Conservation (phyloP, 2,329 filamentous ascomycete species). For the Cyanodermella asteris region DNA sequence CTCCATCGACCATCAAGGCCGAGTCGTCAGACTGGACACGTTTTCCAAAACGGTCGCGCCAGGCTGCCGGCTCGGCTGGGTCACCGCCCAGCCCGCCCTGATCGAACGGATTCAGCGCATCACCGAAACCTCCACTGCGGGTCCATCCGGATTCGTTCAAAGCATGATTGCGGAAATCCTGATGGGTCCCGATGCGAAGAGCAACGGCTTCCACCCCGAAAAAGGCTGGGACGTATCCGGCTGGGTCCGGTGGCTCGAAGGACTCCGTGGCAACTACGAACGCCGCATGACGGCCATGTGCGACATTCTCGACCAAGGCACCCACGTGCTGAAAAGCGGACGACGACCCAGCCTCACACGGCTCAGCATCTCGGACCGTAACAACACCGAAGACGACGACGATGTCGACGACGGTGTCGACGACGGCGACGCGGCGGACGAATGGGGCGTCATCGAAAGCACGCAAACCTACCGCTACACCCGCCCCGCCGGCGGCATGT, state of each 20-base stretch:
- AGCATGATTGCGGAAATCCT: conserved; percentile 56
- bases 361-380: conserved; percentile 7
- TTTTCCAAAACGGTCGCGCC: conserved; percentile 88
- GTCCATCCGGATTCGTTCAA: conserved; percentile 79
- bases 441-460: conserved; percentile 58
- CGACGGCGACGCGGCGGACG: too few species aligned
- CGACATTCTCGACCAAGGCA: conserved; percentile 44
- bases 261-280: conserved; percentile 66
- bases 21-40: conserved; percentile 75
- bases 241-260: conserved; percentile 80
- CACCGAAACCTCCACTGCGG: conserved; percentile 56
- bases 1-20: conserved; percentile 60
- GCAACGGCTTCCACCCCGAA: conserved; percentile 27
- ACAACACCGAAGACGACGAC: conserved; percentile 18
- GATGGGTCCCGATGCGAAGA: conserved; percentile 40
- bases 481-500: conserved; percentile 79
- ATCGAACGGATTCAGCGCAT: conserved; percentile 54
- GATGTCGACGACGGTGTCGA: conserved; percentile 21
- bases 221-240: conserved; percentile 59
- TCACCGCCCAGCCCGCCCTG: conserved; percentile 61
- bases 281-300: conserved; percentile 67
- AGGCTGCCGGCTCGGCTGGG: conserved; percentile 75
- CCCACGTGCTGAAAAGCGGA: conserved; percentile 43
- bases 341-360: conserved; percentile 15
- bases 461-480: conserved; percentile 52